phyloP scores from a whole-genome alignment of 805 yeast genomes.

The Lachancea lanzarotensis region DNA sequence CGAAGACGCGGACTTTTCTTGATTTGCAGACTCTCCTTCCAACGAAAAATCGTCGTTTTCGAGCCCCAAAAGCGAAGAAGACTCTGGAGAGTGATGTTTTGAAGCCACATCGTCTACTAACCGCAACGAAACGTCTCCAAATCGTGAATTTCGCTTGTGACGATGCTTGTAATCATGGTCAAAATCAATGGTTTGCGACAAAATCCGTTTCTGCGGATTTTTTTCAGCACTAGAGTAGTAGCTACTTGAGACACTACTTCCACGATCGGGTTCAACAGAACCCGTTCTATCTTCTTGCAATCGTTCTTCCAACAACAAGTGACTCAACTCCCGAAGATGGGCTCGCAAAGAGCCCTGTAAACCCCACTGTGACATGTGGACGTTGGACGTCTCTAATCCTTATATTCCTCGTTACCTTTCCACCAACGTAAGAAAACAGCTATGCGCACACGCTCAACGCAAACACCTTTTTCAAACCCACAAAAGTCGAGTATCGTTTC shows the following conservation, averaged over 20 bases:
- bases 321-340: conserved; percentile 4
- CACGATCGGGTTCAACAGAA: background rate
- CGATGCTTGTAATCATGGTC: background rate
- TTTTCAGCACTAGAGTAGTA: background rate
- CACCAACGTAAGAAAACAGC: too few relatives aligned
- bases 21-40: background rate
- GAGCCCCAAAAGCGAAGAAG: background rate
- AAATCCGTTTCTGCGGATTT: background rate
- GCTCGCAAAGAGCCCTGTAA: background rate
- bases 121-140: background rate
- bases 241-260: background rate
- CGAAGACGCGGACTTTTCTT: too few relatives aligned
- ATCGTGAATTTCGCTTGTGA: background rate
- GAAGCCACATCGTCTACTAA: background rate
- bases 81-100: background rate
- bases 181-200: background rate
- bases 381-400: too few relatives aligned
- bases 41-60: background rate
- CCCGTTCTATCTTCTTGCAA: background rate
- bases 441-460: too few relatives aligned
- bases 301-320: background rate
- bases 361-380: background rate
- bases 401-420: too few relatives aligned
- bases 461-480: too few relatives aligned
- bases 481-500: too few relatives aligned